A percentile compares a stretch with the other conserved stretches of the same genome.
Evolutionary conservation across 805 yeast genomes (phyloP).

Genomic region (Candida sakaeoensis): DNA sequence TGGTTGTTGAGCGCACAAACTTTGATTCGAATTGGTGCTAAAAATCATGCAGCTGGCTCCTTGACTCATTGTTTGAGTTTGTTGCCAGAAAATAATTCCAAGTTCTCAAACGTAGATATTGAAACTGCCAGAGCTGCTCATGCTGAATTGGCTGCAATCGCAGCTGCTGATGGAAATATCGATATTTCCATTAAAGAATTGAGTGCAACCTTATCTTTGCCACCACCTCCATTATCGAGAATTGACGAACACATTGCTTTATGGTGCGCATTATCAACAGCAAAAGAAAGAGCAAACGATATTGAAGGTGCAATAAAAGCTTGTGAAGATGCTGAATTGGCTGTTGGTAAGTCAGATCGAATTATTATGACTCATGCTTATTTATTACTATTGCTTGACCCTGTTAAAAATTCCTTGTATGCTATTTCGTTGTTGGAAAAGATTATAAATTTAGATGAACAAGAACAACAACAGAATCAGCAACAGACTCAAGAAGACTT

Average conservation of each 20-base stretch:
- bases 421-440: conserved; percentile 36
- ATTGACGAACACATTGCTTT: conserved; percentile 45
- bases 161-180: conserved; percentile 47
- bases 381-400: conserved; percentile 29
- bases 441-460: conserved; percentile 25
- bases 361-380: conserved; percentile 48
- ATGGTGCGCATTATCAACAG: conserved; percentile 53
- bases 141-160: conserved; percentile 54
- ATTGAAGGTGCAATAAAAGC: conserved; percentile 46
- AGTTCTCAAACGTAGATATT: conserved; percentile 31
- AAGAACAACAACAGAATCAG: conserved; percentile 19
- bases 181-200: conserved; percentile 50
- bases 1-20: conserved; percentile 51
- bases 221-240: conserved; percentile 44
- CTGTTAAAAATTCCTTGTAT: conserved; percentile 21
- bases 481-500: conserved; percentile 42
- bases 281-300: conserved; percentile 50
- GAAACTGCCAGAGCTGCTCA: conserved; percentile 50
- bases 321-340: conserved; percentile 45
- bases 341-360: conserved; percentile 43
- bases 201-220: conserved; percentile 46
- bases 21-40: conserved; percentile 40
- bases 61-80: conserved; percentile 43
- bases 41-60: conserved; percentile 45
- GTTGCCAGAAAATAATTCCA: conserved; percentile 27